Evolutionary conservation across 169 alveolate species (phyloP).

Genomic region (Theileria parva): DNA sequence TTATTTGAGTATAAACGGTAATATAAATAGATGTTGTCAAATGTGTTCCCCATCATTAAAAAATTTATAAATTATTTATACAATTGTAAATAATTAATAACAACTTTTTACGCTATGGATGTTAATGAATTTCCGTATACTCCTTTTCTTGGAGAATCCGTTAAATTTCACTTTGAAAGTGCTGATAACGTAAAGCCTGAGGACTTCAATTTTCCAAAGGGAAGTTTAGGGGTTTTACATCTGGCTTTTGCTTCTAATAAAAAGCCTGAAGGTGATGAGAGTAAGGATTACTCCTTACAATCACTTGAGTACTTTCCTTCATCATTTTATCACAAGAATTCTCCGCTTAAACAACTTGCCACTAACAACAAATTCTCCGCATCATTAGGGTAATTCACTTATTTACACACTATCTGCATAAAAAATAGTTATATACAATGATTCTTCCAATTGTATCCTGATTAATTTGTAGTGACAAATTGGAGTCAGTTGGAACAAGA

Average conservation of each 20-base stretch:
- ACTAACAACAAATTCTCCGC: slow-evolving; percentile 28
- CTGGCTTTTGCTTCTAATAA: slow-evolving; percentile 16
- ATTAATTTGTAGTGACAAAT: slow-evolving; percentile 27
- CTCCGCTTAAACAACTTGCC: slow-evolving; percentile 34
- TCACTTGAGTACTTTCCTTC: slow-evolving; percentile 37
- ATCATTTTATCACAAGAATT: slow-evolving; percentile 9
- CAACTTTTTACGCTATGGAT: not conserved
- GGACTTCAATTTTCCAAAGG: not conserved
- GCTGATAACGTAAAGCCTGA: not conserved
- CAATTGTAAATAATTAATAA: not conserved
- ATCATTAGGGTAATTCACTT: slow-evolving; percentile 40
- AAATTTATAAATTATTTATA: not conserved
- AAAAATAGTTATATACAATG: not conserved
- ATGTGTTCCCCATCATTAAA: not conserved
- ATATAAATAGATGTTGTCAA: not conserved
- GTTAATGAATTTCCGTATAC: slow-evolving; percentile 14
- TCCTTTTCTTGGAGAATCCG: slow-evolving; percentile 13
- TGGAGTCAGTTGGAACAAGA: slow-evolving; percentile 20
- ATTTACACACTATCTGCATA: not conserved
- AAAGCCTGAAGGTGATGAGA: not conserved
- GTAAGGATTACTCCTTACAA: not conserved
- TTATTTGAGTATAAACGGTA: not conserved
- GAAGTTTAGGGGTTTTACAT: slow-evolving; percentile 49
- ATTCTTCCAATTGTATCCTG: not conserved
- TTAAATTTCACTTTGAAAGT: slow-evolving; percentile 10